These are phyloP conservation scores for Rhizoclosmatium globosum DNA, from an alignment of 192 early-diverging fungal species.

Conservation along the genomic window DNA sequence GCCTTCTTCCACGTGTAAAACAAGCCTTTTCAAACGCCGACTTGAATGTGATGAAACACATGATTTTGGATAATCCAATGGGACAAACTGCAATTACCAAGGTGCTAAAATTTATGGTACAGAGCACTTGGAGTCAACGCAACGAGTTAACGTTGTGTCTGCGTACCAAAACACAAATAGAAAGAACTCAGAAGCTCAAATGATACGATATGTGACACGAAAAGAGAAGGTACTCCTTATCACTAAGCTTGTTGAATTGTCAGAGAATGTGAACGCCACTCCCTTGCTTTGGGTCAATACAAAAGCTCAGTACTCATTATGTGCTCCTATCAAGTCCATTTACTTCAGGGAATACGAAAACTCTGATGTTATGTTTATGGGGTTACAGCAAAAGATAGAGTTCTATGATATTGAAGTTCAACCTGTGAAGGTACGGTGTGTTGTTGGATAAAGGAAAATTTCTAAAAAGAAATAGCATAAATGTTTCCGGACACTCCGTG, in stretches of 20 bases:
- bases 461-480: not conserved
- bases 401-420: not conserved
- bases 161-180: not conserved
- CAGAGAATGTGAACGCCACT: not conserved
- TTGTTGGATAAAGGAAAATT: not conserved
- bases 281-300: not conserved
- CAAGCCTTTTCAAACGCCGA: no score
- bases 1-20: no score
- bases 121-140: conserved; percentile 2
- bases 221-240: not conserved
- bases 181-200: not conserved
- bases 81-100: not conserved
- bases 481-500: not conserved
- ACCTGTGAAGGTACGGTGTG: not conserved
- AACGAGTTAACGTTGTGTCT: not conserved
- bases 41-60: not conserved
- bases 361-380: not conserved
- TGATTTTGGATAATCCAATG: conserved; percentile 10
- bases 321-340: not conserved
- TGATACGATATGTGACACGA: conserved; percentile 1
- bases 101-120: not conserved
- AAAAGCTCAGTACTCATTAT: not conserved
- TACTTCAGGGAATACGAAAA: not conserved
- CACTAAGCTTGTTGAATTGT: not conserved
- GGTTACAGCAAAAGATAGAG: not conserved